A percentile compares a stretch with the other conserved stretches of the same genome.
phyloP scores from a whole-genome alignment of 768 basidiomycete genomes.

The Sarcodon sp. region DNA sequence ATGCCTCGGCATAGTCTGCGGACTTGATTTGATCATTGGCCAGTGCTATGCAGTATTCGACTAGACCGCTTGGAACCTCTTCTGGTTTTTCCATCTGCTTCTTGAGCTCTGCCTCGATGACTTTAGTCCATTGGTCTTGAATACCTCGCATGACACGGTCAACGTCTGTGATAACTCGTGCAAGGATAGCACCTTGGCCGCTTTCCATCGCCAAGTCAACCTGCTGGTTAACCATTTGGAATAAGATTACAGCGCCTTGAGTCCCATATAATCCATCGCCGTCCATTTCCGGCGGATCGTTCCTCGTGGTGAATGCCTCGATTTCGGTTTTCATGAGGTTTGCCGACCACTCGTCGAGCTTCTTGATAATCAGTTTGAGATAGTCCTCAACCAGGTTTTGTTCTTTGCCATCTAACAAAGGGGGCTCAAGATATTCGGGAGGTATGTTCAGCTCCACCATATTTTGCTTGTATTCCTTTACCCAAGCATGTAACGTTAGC shows the following conservation, averaged over 20 bases:
- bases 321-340: conserved; percentile 92
- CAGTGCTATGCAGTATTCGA: conserved; percentile 92
- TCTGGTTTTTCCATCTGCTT: conserved; percentile 83
- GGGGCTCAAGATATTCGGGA: conserved; percentile 71
- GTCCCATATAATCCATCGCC: conserved; percentile 83
- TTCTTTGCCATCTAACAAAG: conserved; percentile 91
- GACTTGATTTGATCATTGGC: conserved; percentile 97
- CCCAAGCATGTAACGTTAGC: conserved; percentile 80
- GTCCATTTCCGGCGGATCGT: conserved; percentile 81
- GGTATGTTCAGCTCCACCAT: conserved; percentile 92
- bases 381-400: conserved; percentile 93
- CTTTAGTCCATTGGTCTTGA: conserved; percentile 80
- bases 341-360: conserved; percentile 93
- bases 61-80: conserved; percentile 76
- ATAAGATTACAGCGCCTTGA: conserved; percentile 85
- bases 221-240: conserved; percentile 98
- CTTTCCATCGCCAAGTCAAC: conserved; percentile 92
- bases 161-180: conserved; percentile 79
- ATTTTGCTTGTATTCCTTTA: conserved; percentile 89
- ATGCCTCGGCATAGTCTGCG: conserved; percentile 84
- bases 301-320: conserved; percentile 69
- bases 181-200: conserved; percentile 86
- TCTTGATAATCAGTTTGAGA: conserved; percentile 81
- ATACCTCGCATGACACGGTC: conserved; percentile 82
- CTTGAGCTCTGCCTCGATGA: conserved; percentile 77